Evolutionary conservation across 163 green algal genomes (phyloP).

Genomic region (Botryococcus braunii): DNA sequence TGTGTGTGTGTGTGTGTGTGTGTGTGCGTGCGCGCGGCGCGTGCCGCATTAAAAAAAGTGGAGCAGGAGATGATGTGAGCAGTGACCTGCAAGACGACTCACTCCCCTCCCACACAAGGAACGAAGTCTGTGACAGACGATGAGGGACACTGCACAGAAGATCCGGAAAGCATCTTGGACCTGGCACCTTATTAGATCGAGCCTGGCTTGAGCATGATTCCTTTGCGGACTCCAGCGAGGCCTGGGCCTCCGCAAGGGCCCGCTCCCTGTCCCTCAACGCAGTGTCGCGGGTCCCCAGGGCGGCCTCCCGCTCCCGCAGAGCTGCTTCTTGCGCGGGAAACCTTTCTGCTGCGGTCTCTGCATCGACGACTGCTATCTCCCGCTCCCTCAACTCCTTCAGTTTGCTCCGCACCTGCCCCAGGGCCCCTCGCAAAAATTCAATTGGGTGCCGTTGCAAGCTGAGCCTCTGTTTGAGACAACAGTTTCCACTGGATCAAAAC

Average conservation of each 20-base stretch:
- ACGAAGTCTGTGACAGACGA: not conserved
- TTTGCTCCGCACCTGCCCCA: constrained; percentile 12
- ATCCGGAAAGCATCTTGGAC: constrained; percentile 9
- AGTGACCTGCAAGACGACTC: not conserved
- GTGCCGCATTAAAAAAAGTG: not conserved
- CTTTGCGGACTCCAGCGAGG: not conserved
- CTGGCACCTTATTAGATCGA: constrained; percentile 14
- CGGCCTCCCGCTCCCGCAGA: constrained; percentile 3
- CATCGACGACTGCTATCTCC: constrained; percentile 6
- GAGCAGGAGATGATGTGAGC: not conserved
- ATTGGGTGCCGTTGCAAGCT: too few relatives aligned
- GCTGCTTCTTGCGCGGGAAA: constrained; percentile 2
- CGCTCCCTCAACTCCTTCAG: constrained; percentile 9
- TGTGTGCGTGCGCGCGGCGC: too few relatives aligned
- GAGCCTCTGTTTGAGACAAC: too few relatives aligned
- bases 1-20: too few relatives aligned
- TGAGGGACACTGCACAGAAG: not conserved
- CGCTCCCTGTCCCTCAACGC: constrained; percentile 2
- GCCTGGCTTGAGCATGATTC: constrained; percentile 5
- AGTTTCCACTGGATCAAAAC: not conserved
- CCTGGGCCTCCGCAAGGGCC: constrained; percentile 4
- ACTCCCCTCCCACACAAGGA: not conserved
- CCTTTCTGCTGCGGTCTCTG: not conserved
- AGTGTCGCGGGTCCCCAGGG: not conserved
- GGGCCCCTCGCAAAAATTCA: too few relatives aligned